Evolutionary conservation across 192 early-diverging fungal genomes (phyloP), one percentile per base, ranked within the genome.

Genomic region (Coemansia sp.): DNA sequence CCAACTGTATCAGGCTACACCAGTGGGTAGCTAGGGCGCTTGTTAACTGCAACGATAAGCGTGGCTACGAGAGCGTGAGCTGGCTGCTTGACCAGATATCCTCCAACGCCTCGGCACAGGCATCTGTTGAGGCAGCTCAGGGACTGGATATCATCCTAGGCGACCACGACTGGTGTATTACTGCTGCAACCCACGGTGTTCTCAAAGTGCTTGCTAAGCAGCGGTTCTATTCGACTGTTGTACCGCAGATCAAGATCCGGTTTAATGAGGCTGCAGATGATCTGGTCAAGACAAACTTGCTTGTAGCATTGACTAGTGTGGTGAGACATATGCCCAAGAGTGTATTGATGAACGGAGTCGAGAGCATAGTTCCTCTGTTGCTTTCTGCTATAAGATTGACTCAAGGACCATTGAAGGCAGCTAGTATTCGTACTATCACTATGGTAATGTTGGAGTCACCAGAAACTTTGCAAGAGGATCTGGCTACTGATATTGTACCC

Each of bases 291-390:
- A 74, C 83, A 33, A 77, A 85, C 52, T 84, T 91, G 52, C 69
- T 98, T 22, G 67, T 92, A 17, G 89, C 86, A 22, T 77, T 98
- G 48, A 93, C 92, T 1, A 80, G 91, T 56, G 61, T 92, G 32
- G 77, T 98, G 23, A 66, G 80, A 27, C 83, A 92, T 61, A 83
- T 92, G 38, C 85, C 92, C 29, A 91, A 90, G 67, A 85, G 85
- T 48, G 83, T 95, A 14, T 58, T 94, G 20, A 69, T 94, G 54
- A 85, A 79, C 19, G 87, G 91, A 15, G 68, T 97, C 6, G 80
- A 86, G 27, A 64, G 79, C 3, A 64, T 95, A 2, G 65, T 94
- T 28, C 90, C 93, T 22, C 68, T 95, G 36, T 60, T 97, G 38
- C 79, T 94, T 3, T 80, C 82, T 19, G 88, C 92, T 0, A 62